Base-by-base conservation (phyloP, 1,284 basidiomycete species). In the Pseudomicrostroma phylloplanum region DNA sequence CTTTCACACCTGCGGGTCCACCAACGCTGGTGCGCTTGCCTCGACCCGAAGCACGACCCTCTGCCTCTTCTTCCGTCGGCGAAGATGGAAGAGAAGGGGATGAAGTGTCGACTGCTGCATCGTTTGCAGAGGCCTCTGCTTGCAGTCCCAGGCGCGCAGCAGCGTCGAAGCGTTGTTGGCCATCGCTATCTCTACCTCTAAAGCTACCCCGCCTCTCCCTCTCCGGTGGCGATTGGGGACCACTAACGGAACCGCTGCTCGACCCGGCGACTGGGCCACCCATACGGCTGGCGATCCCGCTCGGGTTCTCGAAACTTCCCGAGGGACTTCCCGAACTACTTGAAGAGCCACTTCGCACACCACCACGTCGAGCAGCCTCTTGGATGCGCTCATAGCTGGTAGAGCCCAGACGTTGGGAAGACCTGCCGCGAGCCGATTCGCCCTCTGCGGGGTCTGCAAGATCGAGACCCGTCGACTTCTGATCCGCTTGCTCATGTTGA, bases 351-450 rank as follows among this genome's bases (percentile, higher is more conserved):
- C 53, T 51, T 26, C 46, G 15, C 9, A 36, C 30, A 36, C 41
- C 55, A 3, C 21, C 21, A 6, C 60, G 23, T 48, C 60, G 56
- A 23, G 65, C 64, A 7, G 73, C 71, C 17, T 73, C 71, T 51
- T 73, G 73, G 46, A 74, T 66, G 53, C 73, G 66, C 65, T 74
- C 73, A 59, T 74, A 73, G 56, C 67, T 70, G 12, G 73, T 72
- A 57, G 67, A 69, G 12, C 71, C 71, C 2, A 73, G 58, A 15
- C 73, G 51, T 51, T 73, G 73, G 40, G 73, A 68, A 3, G 73
- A 53, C 11, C 73, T 58, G 3, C 73, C 73, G 12, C 72, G 51
- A 12, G 66, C 62, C 49, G 63, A 62, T 51, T 69, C 67, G 21
- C 60, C 55, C 26, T 58, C 59, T 3, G 9, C 9, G 4, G 30